These are phyloP conservation scores for Xylariaceae sp. DNA, from an alignment of 2,329 filamentous ascomycete species.

Conservation along the genomic window DNA sequence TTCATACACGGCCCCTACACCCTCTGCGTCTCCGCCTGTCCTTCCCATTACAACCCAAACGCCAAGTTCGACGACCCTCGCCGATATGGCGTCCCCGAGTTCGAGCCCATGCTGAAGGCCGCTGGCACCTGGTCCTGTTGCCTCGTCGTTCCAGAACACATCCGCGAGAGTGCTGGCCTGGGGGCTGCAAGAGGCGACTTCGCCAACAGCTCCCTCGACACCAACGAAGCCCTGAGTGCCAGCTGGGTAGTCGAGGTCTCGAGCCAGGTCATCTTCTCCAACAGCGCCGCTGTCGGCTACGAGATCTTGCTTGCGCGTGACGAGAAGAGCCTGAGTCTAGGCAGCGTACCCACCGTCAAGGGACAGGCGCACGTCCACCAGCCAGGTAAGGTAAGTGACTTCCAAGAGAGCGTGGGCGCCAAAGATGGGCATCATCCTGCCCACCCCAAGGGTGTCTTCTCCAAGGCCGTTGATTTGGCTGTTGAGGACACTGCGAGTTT, in stretches of 20 bases:
- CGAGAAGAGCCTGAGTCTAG: slow-evolving; percentile 72
- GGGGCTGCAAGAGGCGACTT: slow-evolving; percentile 45
- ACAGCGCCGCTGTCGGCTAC: slow-evolving; percentile 79
- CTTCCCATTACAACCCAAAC: slow-evolving; percentile 79
- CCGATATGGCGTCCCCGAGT: slow-evolving; percentile 76
- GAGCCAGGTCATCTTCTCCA: slow-evolving; percentile 92
- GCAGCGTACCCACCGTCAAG: slow-evolving; percentile 43
- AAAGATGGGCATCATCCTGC: slow-evolving; percentile 57
- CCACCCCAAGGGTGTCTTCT: slow-evolving; percentile 75
- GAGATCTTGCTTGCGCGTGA: slow-evolving; percentile 85
- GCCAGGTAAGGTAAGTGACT: slow-evolving; percentile 73
- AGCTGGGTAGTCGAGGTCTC: slow-evolving; percentile 85
- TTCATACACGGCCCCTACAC: slow-evolving; percentile 97
- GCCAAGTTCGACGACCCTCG: slow-evolving; percentile 66
- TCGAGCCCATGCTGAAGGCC: slow-evolving; percentile 94
- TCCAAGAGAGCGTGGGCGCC: slow-evolving; percentile 59
- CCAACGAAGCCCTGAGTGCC: slow-evolving; percentile 48
- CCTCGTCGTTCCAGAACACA: slow-evolving; percentile 73
- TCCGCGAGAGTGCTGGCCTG: slow-evolving; percentile 59
- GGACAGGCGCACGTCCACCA: slow-evolving; percentile 47
- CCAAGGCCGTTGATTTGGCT: slow-evolving; percentile 69
- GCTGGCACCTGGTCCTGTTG: slow-evolving; percentile 81
- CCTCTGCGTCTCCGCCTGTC: slow-evolving; percentile 81
- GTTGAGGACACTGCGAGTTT: slow-evolving; percentile 85
- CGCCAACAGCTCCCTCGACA: slow-evolving; percentile 43